phyloP scores from a whole-genome alignment of 75 land plant genomes.

The Cupressus sempervirens region DNA sequence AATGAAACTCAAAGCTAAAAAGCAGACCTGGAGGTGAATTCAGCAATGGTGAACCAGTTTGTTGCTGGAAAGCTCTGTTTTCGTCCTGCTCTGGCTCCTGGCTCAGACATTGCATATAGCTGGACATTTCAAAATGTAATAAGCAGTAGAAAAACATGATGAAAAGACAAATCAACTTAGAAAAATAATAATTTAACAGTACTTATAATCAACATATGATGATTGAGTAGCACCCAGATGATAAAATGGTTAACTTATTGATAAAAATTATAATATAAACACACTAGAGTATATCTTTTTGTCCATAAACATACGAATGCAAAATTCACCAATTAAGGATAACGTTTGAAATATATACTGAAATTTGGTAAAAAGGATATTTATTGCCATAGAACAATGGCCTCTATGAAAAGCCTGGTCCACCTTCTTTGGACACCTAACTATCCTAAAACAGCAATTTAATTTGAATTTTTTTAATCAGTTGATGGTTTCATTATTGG shows the following conservation, averaged over 20 bases:
- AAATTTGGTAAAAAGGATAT: too few relatives aligned
- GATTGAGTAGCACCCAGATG: neutral
- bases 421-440: too few relatives aligned
- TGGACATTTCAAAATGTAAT: conserved; percentile 18
- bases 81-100: conserved; percentile 90
- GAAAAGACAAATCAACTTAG: neutral
- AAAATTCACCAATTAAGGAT: neutral
- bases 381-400: too few relatives aligned
- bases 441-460: too few relatives aligned
- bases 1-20: neutral
- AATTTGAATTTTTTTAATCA: too few relatives aligned
- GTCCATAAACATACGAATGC: neutral
- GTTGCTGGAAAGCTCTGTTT: conserved; percentile 47
- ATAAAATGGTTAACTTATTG: neutral
- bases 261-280: neutral
- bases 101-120: conserved; percentile 83
- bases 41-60: conserved; percentile 73
- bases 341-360: neutral
- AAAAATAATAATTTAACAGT: neutral
- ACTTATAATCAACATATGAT: neutral
- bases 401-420: too few relatives aligned
- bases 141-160: neutral
- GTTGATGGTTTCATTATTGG: too few relatives aligned
- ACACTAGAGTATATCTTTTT: neutral
- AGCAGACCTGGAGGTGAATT: conserved; percentile 87